phyloP scores from a whole-genome alignment of 257 asterid genomes.

The Solanum clarkiae region DNA sequence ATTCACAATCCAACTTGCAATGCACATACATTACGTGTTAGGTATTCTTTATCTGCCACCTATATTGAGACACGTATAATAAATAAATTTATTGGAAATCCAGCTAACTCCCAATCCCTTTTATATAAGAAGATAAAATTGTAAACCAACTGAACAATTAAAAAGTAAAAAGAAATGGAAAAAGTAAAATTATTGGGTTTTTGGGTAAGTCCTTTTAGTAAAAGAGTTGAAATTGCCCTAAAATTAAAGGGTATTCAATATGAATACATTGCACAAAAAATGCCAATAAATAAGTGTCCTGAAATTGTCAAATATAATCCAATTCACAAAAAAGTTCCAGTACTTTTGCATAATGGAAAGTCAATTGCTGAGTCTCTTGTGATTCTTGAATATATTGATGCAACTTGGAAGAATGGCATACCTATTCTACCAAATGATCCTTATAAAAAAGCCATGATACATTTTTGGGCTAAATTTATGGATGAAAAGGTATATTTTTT shows the following conservation, averaged over 20 bases:
- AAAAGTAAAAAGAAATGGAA: constrained; percentile 9
- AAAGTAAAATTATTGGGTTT: constrained; percentile 34
- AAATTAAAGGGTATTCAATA: constrained; percentile 31
- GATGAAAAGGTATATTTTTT: constrained; percentile 31
- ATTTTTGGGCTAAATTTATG: constrained; percentile 41
- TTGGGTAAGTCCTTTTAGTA: constrained; percentile 26
- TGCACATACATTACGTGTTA: too few species aligned
- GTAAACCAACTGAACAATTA: background rate
- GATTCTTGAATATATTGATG: constrained; percentile 50
- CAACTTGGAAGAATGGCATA: constrained; percentile 20
- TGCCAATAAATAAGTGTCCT: constrained; percentile 17
- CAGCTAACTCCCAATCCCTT: too few species aligned
- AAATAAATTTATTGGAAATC: too few species aligned
- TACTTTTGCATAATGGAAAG: constrained; percentile 32
- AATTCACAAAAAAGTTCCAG: constrained; percentile 26
- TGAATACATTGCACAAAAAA: constrained; percentile 23
- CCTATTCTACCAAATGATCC: constrained; percentile 32
- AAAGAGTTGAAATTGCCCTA: constrained; percentile 29
- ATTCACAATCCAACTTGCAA: too few species aligned
- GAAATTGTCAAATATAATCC: constrained; percentile 35
- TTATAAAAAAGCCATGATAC: constrained; percentile 21
- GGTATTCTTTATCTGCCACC: too few species aligned
- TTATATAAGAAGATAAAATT: too few species aligned
- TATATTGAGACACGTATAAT: too few species aligned
- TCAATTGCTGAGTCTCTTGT: constrained; percentile 25